Evolutionary conservation across 140 eudicot species (phyloP).

Genomic region (Cichorium intybus): DNA sequence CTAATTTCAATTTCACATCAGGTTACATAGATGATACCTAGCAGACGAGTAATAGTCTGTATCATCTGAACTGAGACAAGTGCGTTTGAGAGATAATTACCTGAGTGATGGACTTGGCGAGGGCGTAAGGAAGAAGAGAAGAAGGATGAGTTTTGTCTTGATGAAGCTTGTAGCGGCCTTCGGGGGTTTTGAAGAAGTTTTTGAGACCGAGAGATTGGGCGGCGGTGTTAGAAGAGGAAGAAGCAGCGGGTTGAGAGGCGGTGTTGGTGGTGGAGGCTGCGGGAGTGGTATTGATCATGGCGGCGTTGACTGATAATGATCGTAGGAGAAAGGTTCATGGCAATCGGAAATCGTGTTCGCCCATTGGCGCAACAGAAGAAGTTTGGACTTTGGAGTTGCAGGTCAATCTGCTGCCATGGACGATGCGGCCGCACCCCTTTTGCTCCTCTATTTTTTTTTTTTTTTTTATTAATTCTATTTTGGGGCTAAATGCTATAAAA

Average conservation of each 20-base stretch:
- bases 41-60: not conserved
- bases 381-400: constrained; percentile 42
- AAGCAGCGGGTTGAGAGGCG: constrained; percentile 20
- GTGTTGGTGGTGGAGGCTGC: constrained; percentile 10
- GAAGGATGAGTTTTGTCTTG: constrained; percentile 77
- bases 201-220: constrained; percentile 41
- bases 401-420: constrained; percentile 24
- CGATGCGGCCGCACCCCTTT: constrained; percentile 12
- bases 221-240: constrained; percentile 25
- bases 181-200: constrained; percentile 85
- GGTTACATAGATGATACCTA: not conserved
- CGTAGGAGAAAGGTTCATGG: constrained; percentile 27
- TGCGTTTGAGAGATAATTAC: constrained; percentile 21
- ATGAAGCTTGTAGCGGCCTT: constrained; percentile 74
- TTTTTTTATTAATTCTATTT: not conserved
- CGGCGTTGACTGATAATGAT: constrained; percentile 29
- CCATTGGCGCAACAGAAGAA: constrained; percentile 13
- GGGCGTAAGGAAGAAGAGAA: constrained; percentile 65
- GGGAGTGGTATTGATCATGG: constrained; percentile 33
- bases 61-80: not conserved
- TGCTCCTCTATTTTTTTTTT: not conserved
- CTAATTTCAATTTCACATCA: constrained; percentile 11
- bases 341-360: constrained; percentile 7
- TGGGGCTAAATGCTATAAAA: not conserved
- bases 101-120: constrained; percentile 84